Conservation (phyloP, 2,329 filamentous ascomycete species). For the Penicillium hesseltinei region DNA sequence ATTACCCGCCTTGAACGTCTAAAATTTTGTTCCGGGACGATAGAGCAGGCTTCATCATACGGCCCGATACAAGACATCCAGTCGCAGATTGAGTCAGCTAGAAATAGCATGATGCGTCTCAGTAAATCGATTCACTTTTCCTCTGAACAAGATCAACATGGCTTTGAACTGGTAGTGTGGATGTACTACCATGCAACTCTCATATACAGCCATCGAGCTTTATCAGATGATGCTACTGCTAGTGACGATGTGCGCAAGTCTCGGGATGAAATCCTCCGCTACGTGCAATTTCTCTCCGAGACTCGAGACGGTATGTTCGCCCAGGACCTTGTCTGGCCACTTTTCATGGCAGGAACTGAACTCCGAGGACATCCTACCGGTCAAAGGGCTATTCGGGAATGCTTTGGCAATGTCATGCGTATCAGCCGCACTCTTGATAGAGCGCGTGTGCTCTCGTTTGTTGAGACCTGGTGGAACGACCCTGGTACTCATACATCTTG, state of each 20-base stretch:
- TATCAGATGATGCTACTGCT: background rate
- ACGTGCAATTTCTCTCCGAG: slow-evolving; percentile 7
- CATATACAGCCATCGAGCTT: slow-evolving; percentile 20
- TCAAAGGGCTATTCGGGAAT: slow-evolving; percentile 2
- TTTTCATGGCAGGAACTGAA: slow-evolving; percentile 29
- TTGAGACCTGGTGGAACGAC: slow-evolving; percentile 8
- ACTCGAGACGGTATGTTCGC: slow-evolving; percentile 16
- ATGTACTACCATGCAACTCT: slow-evolving; percentile 24
- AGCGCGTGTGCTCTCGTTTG: slow-evolving; percentile 8
- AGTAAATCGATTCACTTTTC: slow-evolving; percentile 3
- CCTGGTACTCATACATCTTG: slow-evolving; percentile 4
- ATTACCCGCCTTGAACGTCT: slow-evolving; percentile 19
- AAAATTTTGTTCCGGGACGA: background rate
- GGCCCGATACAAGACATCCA: slow-evolving; percentile 1
- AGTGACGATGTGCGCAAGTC: background rate
- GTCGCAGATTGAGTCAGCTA: slow-evolving; percentile 3
- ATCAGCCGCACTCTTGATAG: slow-evolving; percentile 12
- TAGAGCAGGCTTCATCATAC: background rate
- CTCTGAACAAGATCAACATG: slow-evolving; percentile 12
- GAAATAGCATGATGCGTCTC: slow-evolving; percentile 3
- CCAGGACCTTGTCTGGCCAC: slow-evolving; percentile 30
- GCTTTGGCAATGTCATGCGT: slow-evolving; percentile 9
- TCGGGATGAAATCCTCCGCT: slow-evolving; percentile 13
- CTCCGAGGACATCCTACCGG: slow-evolving; percentile 8
- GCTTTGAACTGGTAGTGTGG: slow-evolving; percentile 15